Percentiles rank a stretch among this genome's conserved stretches.
Conservation (phyloP, 129 eudicot species). For the Sambucus nigra region DNA sequence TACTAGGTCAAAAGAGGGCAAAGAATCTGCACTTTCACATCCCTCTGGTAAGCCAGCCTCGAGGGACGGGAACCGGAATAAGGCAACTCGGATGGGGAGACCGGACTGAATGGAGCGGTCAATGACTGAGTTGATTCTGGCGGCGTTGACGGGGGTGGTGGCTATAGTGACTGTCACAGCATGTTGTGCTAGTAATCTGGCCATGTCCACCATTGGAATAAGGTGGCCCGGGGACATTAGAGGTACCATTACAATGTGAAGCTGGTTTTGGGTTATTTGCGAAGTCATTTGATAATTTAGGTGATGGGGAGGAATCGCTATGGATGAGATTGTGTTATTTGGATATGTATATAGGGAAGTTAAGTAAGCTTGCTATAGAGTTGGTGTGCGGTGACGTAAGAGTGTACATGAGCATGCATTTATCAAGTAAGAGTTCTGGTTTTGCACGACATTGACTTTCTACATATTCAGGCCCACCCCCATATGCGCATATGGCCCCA, state of each 20-base stretch:
- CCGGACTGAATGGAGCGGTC: slow-evolving; percentile 26
- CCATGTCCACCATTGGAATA: slow-evolving; percentile 48
- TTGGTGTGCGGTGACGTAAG: background rate
- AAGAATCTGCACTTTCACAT: slow-evolving; percentile 39
- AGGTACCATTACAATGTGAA: slow-evolving; percentile 45
- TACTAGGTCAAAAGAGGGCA: slow-evolving; percentile 17
- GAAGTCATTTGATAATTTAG: background rate
- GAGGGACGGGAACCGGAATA: slow-evolving; percentile 26
- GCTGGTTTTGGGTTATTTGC: slow-evolving; percentile 21
- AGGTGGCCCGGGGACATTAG: slow-evolving; percentile 47
- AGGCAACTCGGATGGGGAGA: slow-evolving; percentile 27
- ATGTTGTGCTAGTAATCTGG: slow-evolving; percentile 34
- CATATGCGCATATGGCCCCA: no score
- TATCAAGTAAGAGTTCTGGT: no score
- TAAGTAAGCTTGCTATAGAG: background rate
- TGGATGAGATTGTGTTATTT: background rate
- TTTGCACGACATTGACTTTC: no score
- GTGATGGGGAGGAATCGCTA: background rate
- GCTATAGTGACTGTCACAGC: slow-evolving; percentile 29
- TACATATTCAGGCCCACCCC: no score
- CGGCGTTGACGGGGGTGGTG: slow-evolving; percentile 26
- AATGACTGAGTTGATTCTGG: slow-evolving; percentile 24
- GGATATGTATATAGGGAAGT: background rate
- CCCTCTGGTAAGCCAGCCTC: slow-evolving; percentile 56
- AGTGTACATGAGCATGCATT: background rate